Evolutionary conservation across 2,329 filamentous ascomycete genomes (phyloP).

Genomic region (Lachnellula subtilissima): DNA sequence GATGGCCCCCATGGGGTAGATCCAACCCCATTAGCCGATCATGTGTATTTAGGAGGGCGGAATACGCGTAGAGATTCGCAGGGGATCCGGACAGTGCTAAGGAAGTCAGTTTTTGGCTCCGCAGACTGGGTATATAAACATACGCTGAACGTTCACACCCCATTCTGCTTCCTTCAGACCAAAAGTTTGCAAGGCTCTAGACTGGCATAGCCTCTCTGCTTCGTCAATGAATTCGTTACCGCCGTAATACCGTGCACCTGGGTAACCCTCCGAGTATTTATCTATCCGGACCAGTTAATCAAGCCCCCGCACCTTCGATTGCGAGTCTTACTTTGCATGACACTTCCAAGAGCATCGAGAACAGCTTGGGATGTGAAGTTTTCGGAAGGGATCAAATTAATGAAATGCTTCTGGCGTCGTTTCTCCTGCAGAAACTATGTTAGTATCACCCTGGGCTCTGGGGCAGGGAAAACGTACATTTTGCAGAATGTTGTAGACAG

Average conservation of each 20-base stretch:
- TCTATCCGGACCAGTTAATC: slow-evolving; percentile 48
- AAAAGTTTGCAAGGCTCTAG: slow-evolving; percentile 84
- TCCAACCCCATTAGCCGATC: slow-evolving; percentile 97
- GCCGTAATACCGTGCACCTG: slow-evolving; percentile 92
- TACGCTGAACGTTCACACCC: slow-evolving; percentile 94
- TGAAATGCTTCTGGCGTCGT: slow-evolving; percentile 92
- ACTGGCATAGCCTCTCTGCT: slow-evolving; percentile 83
- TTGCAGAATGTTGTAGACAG: slow-evolving; percentile 83
- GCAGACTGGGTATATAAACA: slow-evolving; percentile 26
- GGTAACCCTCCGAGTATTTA: slow-evolving; percentile 98
- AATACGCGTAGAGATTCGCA: slow-evolving; percentile 80
- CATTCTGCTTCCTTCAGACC: slow-evolving; percentile 78
- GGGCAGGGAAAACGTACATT: slow-evolving; percentile 52
- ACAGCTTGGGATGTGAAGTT: slow-evolving; percentile 95
- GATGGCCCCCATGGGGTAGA: slow-evolving; percentile 89
- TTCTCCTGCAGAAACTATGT: slow-evolving; percentile 64
- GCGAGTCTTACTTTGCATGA: slow-evolving; percentile 75
- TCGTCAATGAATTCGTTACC: slow-evolving; percentile 96
- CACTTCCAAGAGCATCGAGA: slow-evolving; percentile 83
- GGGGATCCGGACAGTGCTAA: slow-evolving; percentile 48
- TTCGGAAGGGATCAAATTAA: slow-evolving; percentile 93
- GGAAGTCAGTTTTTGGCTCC: slow-evolving; percentile 14
- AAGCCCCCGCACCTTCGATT: slow-evolving; percentile 29
- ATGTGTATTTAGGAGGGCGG: slow-evolving; percentile 84
- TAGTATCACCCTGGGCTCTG: slow-evolving; percentile 1